Percentiles rank a stretch among this genome's conserved stretches.
Evolutionary conservation across 805 yeast species (phyloP).

Genomic region (Candida takata): DNA sequence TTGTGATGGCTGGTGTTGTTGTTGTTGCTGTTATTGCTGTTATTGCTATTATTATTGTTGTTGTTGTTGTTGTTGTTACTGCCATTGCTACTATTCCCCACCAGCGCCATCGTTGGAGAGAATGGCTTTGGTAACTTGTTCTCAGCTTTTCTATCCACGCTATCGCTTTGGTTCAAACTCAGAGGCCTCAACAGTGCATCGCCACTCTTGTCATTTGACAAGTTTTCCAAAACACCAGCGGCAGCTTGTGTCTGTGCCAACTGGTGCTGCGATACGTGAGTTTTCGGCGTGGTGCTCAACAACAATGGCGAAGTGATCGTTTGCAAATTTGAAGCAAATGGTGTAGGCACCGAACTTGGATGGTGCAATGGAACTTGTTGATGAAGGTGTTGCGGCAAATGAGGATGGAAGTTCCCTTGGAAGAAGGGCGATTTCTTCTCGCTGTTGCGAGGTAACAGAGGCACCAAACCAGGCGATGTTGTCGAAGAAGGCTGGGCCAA

Average conservation of each 20-base stretch:
- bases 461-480: conserved; percentile 33
- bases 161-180: conserved; percentile 4
- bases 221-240: conserved; percentile 24
- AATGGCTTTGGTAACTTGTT: conserved; percentile 10
- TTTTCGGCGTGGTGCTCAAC: conserved; percentile 38
- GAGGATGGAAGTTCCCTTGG: conserved; percentile 15
- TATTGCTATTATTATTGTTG: neutral
- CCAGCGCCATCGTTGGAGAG: conserved; percentile 21
- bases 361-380: conserved; percentile 34
- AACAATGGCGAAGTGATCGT: conserved; percentile 60
- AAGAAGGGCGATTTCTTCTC: conserved; percentile 8
- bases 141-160: neutral
- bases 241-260: conserved; percentile 25
- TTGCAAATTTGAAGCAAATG: conserved; percentile 58
- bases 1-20: conserved; percentile 4
- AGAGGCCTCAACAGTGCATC: conserved; percentile 3
- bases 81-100: conserved; percentile 2
- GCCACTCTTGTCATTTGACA: conserved; percentile 13
- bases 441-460: conserved; percentile 32
- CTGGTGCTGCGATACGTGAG: conserved; percentile 29
- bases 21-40: neutral
- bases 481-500: neutral
- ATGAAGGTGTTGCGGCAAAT: conserved; percentile 26
- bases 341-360: conserved; percentile 64
- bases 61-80: neutral